A percentile compares a stretch with the other conserved stretches of the same genome.
Conservation (phyloP, 352 stramenopile genomes). For the Globisporangium splendens region DNA sequence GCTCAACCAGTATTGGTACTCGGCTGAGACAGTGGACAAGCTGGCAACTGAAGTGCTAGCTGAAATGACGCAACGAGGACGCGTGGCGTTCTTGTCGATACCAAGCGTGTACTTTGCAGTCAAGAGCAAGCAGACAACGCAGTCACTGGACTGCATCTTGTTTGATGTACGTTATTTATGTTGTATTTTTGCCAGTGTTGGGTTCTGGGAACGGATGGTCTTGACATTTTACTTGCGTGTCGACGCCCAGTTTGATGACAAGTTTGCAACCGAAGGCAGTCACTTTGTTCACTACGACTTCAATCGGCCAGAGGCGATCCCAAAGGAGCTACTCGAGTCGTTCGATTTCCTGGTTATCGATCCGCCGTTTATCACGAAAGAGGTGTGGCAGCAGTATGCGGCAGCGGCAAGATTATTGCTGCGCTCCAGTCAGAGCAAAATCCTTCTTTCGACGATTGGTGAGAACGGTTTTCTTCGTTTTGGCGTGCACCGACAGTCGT, state of each 20-base stretch:
- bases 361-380: conserved; percentile 92
- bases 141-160: conserved; percentile 53
- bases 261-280: conserved; percentile 57
- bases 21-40: conserved; percentile 76
- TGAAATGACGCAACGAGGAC: conserved; percentile 34
- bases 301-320: conserved; percentile 70
- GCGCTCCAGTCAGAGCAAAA: conserved; percentile 48
- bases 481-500: not conserved
- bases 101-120: conserved; percentile 92
- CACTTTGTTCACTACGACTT: conserved; percentile 91
- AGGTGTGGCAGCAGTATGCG: conserved; percentile 92
- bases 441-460: conserved; percentile 91
- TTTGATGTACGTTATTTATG: conserved; percentile 80
- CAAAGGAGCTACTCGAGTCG: conserved; percentile 36
- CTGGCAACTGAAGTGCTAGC: conserved; percentile 59
- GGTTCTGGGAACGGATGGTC: not conserved
- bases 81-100: conserved; percentile 92
- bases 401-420: conserved; percentile 60
- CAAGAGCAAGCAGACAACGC: conserved; percentile 28
- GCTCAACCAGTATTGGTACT: conserved; percentile 98
- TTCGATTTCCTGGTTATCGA: conserved; percentile 94
- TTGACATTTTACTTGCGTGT: not conserved
- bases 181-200: conserved; percentile 1
- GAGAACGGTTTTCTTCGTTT: conserved; percentile 2
- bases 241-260: conserved; percentile 69